These are phyloP conservation scores for Nyctanthes arbortristis DNA, from an alignment of 257 asterid genomes.

Conservation along the genomic window DNA sequence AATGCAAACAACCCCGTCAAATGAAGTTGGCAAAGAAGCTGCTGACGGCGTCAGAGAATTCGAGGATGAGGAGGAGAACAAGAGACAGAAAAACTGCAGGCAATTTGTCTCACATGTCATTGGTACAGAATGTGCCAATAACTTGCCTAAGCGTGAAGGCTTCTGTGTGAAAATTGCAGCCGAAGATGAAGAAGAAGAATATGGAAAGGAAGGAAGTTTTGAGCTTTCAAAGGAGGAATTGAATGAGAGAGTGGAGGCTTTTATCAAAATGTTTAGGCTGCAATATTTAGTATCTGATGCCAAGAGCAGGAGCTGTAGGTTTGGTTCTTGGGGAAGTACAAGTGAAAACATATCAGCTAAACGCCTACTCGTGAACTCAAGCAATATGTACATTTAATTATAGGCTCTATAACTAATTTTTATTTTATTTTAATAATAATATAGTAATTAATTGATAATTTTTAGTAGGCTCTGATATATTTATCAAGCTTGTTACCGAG, in stretches of 20 bases:
- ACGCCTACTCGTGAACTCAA: neutral
- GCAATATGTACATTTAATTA: neutral
- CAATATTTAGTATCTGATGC: constrained; percentile 44
- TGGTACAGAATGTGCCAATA: constrained; percentile 2
- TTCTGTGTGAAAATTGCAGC: neutral
- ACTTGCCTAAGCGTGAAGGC: neutral
- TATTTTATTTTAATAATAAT: too few species aligned
- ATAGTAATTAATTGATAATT: too few species aligned
- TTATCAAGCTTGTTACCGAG: neutral
- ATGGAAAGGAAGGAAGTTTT: constrained; percentile 25
- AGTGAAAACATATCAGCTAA: neutral
- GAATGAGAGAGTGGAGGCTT: constrained; percentile 55
- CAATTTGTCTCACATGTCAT: neutral
- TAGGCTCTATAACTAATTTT: neutral
- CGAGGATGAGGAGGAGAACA: constrained; percentile 20
- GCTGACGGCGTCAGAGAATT: constrained; percentile 5
- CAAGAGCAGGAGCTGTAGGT: constrained; percentile 31
- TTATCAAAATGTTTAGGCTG: constrained; percentile 49
- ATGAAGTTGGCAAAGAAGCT: constrained; percentile 16
- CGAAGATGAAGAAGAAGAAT: constrained; percentile 14
- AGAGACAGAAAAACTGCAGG: constrained; percentile 9
- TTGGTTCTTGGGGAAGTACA: neutral
- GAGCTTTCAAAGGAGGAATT: constrained; percentile 59
- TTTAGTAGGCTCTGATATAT: neutral
- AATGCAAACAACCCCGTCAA: constrained; percentile 16